Base-by-base conservation (phyloP, 2,329 filamentous ascomycete species). In the Epichloe coenophiala region DNA sequence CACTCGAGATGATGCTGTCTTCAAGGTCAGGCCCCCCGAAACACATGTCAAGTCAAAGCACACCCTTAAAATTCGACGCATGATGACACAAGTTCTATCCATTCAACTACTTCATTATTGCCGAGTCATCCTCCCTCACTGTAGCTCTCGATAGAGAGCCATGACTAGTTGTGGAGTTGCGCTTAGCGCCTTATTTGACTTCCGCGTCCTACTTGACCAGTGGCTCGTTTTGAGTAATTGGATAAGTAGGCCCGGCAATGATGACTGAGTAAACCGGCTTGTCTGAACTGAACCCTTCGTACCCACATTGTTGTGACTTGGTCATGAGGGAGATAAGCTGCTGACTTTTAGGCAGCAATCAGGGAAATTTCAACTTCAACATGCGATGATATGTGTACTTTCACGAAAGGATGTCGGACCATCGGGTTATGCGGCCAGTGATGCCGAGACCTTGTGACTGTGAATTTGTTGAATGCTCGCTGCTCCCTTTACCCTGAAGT, bases 141-240 rank as follows among this genome's bases (percentile, higher is more conserved):
- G 65, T 71, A 88, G 80, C 55, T 54, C 54, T 58, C 51, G 41
- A 53, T 33, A 48, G 57, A 55, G 54, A 51, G 75, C 71, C 68
- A 87, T 74, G 83, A 87, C 68, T 64, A 76, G 84, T 86, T 83
- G 84, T 87, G 83, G 80, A 86, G 84, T 85, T 79, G 64, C 64
- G 36, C 3, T 61, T 51, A 54, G 57, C 65, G 67, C 65, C 69
- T 80, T n/a, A 81, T 80, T 72, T 72, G 73, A 76, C 75, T 84
- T 75, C 70, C 71, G 81, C 72, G 78, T 71, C 50, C 51, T 56
- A 60, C 42, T 39, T 64, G 66, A 61, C 65, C 61, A 59, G 58
- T 61, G 69, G 70, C 68, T 70, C 81, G 83, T 86, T 76, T 79
- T 75, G 72, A 63, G 61, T 58, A 56, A 54, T 53, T 50, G 53